Percentiles rank a stretch among this genome's conserved stretches.
Conservation (phyloP, 164 flowering plant species). For the Euptelea pleiosperma region DNA sequence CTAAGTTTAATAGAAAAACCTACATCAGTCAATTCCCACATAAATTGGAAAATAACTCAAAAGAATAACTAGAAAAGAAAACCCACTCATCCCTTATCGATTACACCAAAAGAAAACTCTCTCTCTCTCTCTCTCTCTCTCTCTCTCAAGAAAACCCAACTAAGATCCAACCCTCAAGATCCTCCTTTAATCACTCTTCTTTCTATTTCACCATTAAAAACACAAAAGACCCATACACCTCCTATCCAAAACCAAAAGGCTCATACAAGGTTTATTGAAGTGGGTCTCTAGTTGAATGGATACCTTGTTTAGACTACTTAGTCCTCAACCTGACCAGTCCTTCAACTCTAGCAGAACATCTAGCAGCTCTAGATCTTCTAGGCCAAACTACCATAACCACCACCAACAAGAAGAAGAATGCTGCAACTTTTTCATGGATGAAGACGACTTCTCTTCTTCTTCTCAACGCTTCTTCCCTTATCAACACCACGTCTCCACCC, state of each 20-base stretch:
- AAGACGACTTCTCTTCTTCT: slow-evolving; percentile 85
- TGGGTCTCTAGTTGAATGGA: no score
- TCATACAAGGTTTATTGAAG: no score
- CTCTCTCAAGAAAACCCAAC: slow-evolving; percentile 19
- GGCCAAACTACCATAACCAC: slow-evolving; percentile 33
- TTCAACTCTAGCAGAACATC: slow-evolving; percentile 62
- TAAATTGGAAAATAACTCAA: slow-evolving; percentile 10
- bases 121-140: slow-evolving; percentile 3
- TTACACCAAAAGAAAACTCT: slow-evolving; percentile 39
- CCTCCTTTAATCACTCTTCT: slow-evolving; percentile 24
- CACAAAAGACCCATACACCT: no score
- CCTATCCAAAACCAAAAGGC: slow-evolving; percentile 9
- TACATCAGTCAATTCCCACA: slow-evolving; percentile 26
- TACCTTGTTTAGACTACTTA: slow-evolving; percentile 87
- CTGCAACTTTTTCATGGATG: slow-evolving; percentile 98
- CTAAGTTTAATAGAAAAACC: slow-evolving; percentile 19
- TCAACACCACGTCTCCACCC: slow-evolving; percentile 18
- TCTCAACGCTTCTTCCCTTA: slow-evolving; percentile 29
- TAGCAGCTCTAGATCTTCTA: slow-evolving; percentile 70
- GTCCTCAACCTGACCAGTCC: slow-evolving; percentile 65
- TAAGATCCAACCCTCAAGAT: slow-evolving; percentile 47
- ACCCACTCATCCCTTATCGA: slow-evolving; percentile 36
- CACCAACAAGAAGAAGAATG: slow-evolving; percentile 71
- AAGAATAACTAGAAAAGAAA: slow-evolving; percentile 14
- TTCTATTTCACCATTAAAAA: no score